Evolutionary conservation across 768 basidiomycete genomes (phyloP).

Genomic region (Mycena latifolia): DNA sequence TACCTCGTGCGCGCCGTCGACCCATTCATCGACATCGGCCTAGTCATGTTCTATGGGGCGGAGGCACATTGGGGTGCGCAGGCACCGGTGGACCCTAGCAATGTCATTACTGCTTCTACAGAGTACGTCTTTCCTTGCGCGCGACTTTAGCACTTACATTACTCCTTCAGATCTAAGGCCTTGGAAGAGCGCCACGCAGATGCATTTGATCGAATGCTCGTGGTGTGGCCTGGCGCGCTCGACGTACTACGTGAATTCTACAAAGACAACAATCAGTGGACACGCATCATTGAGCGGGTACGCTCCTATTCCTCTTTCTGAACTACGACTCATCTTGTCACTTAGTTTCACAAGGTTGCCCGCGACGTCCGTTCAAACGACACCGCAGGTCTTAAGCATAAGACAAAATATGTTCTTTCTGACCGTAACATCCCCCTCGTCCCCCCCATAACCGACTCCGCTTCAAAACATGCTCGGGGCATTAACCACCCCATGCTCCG

Average conservation of each 20-base stretch:
- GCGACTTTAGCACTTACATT: not conserved
- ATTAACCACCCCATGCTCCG: too few species aligned
- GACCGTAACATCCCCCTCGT: not conserved
- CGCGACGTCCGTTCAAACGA: not conserved
- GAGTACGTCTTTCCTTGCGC: not conserved
- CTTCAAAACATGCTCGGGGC: not conserved
- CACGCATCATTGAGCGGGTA: not conserved
- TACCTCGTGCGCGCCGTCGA: not conserved
- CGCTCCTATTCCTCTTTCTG: not conserved
- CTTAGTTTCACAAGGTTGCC: not conserved
- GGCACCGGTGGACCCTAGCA: not conserved
- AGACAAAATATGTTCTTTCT: not conserved
- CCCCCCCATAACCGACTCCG: not conserved
- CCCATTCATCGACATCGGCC: constrained; percentile 1
- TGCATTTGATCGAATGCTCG: constrained; percentile 9
- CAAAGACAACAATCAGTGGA: not conserved
- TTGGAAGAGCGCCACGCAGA: not conserved
- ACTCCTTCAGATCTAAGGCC: not conserved
- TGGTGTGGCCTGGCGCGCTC: not conserved
- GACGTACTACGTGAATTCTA: constrained; percentile 3
- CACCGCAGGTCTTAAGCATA: not conserved
- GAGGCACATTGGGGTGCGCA: not conserved
- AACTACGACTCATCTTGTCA: too few species aligned
- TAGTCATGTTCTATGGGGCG: not conserved
- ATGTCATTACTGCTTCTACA: not conserved